Base-by-base conservation (phyloP, 139 green algal species). In the Limnomonas spitsbergensis region DNA sequence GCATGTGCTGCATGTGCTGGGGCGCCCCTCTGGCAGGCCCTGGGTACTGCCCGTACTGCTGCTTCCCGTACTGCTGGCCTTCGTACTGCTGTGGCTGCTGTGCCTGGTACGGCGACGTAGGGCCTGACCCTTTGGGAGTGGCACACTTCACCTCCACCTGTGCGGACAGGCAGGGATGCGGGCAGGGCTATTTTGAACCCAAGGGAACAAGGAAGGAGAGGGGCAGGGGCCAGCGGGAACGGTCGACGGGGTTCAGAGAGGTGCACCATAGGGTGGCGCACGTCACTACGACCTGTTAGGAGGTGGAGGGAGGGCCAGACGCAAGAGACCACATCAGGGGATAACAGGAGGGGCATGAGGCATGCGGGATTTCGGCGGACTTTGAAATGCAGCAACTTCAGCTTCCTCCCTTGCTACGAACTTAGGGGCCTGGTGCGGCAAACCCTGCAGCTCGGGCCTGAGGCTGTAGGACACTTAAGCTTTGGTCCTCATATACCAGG, bases 381-480 rank as follows among this genome's bases (percentile, higher is more conserved):
- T 61, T 14, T 61, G 47, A 61, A 61, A 61, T 61, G 47, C 47
- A 61, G 47, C 14, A 61, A 61, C 47, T 61, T 61, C 47, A 29
- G 47, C 14, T 61, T 61, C 20, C 14, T 61, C 20, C 20, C 20
- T 20, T 20, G 20, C 47, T 61, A 20, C 47, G 20, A 29, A 29
- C 47, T 61, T 14, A 29, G 14, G 47, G 47, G 47, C 47, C 47
- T 61, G 14, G 20, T 29, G 14, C 47, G 14, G 14, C 20, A 20
- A 61, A 61, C 20, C 14, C 47, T 29, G 14, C 47, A 61, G 20
- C 14, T 20, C 47, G 47, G 20, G n/a, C n/a, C n/a, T n/a, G n/a
- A n/a, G n/a, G n/a, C n/a, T n/a, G n/a, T n/a, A n/a, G n/a, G n/a
- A n/a, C n/a, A n/a, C n/a, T n/a, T n/a, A n/a, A n/a, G n/a, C n/a